A percentile compares a stretch with the other conserved stretches of the same genome.
phyloP scores from a whole-genome alignment of 352 stramenopile genomes.

The Phytophthora parvispora region DNA sequence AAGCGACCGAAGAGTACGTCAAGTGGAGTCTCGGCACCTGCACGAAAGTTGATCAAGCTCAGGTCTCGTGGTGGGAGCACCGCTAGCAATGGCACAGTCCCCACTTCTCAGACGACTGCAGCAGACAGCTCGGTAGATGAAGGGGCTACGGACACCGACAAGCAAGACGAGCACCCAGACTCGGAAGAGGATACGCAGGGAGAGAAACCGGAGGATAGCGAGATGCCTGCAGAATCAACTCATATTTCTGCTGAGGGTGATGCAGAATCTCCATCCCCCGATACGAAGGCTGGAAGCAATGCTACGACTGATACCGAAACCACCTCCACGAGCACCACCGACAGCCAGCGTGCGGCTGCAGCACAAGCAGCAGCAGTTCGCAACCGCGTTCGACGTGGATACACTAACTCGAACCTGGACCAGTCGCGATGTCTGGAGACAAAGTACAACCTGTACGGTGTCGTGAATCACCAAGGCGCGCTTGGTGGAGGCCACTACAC shows the following conservation, averaged over 20 bases:
- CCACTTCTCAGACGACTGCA: constrained; percentile 20
- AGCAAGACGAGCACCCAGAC: constrained; percentile 12
- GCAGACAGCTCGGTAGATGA: constrained; percentile 18
- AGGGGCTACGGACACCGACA: constrained; percentile 5
- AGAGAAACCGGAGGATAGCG: constrained; percentile 32
- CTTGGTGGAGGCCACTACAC: constrained; percentile 91
- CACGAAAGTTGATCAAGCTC: constrained; percentile 45
- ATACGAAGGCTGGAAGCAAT: constrained; percentile 16
- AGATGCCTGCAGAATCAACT: constrained; percentile 13
- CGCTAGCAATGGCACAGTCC: constrained; percentile 19
- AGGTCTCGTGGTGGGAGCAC: constrained; percentile 35
- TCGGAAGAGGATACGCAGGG: constrained; percentile 12
- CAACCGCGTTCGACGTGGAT: constrained; percentile 82
- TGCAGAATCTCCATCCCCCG: constrained; percentile 10
- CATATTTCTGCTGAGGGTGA: constrained; percentile 18
- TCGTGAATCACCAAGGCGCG: constrained; percentile 91
- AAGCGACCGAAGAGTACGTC: constrained; percentile 52
- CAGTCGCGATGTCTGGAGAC: constrained; percentile 89
- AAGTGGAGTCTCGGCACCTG: constrained; percentile 20
- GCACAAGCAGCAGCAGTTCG: constrained; percentile 48
- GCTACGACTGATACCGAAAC: constrained; percentile 14
- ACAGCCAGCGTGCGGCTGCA: constrained; percentile 35
- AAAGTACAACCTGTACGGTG: constrained; percentile 90
- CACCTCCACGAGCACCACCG: constrained; percentile 16
- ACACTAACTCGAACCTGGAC: constrained; percentile 92